Evolutionary conservation across 1,139 yeast species (phyloP), one percentile per base, ranked within the genome.

Genomic region (Blastobotrys serpentis): DNA sequence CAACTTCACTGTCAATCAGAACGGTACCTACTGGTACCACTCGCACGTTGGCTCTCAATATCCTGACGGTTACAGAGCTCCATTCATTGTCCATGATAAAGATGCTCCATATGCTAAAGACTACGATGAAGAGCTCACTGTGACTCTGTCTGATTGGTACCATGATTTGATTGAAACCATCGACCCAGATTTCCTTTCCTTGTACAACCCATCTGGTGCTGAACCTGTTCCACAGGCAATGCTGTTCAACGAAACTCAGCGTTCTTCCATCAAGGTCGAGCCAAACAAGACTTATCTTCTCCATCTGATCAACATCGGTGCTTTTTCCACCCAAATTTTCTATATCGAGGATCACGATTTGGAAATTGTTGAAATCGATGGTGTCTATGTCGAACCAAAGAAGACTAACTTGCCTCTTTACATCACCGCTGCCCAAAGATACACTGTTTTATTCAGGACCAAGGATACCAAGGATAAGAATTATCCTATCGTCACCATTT

Each of bases 21-120:
- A 75, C 42, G 98, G 98, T 54, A 79, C 95, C 3, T 90, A 77
- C 73, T 90, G 98, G 98, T 90, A 90, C 72, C 98, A 90, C 68
- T 85, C 96, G 11, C 98, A 90, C 69, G 78, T 86, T 22, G 76
- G 78, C 10, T 84, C 86, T 52, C 95, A 89, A 65, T 90, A 89
- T 63, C 86, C 92, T 61, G 97, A 90, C 66, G 98, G 98, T 55
- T 77, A 89, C 74, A 79, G 96, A 66, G 96, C 88, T 54, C 69
- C 84, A 33, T 76, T 90, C 54, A 77, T 90, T 50, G 82, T 90
- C 56, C 76, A 78, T 51, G 86, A 84, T 55, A 73, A 73, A 16
- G 70, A 74, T 25, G 77, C 74, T 52, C 76, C 78, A 42, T 76
- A 71, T 57, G 65, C 65, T 42, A 79, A 72, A 55, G 76, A 78